Evolutionary conservation across 345 rosid genomes (phyloP).

Genomic region (Nasturtium officinale): DNA sequence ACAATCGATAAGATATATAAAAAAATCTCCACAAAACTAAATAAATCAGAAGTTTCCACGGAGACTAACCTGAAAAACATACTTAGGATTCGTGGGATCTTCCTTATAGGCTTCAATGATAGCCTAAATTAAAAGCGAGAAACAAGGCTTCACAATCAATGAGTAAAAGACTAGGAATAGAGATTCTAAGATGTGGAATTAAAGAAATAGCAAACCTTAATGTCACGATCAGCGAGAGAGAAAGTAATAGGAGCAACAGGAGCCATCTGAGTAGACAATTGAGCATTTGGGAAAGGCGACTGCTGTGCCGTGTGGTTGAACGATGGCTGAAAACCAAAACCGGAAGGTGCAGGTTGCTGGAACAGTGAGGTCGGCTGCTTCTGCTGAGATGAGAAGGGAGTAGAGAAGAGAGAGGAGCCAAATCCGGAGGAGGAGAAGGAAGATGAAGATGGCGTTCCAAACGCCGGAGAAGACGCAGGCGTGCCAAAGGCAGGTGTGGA

Average conservation of each 20-base stretch:
- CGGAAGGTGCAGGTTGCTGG: constrained; percentile 49
- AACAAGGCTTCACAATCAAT: constrained; percentile 3
- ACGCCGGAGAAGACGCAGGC: constrained; percentile 53
- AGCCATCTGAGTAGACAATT: constrained; percentile 96
- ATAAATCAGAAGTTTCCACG: background rate
- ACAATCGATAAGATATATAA: background rate
- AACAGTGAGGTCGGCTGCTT: constrained; percentile 55
- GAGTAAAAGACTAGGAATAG: constrained; percentile 8
- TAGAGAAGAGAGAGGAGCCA: constrained; percentile 69
- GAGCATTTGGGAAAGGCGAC: constrained; percentile 62
- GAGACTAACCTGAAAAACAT: constrained; percentile 78
- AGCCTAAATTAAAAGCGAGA: constrained; percentile 51
- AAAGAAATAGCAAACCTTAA: constrained; percentile 54
- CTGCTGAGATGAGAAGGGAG: constrained; percentile 70
- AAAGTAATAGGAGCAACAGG: constrained; percentile 88
- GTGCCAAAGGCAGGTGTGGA: constrained; percentile 52
- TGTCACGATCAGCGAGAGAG: constrained; percentile 92
- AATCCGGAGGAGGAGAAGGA: constrained; percentile 63
- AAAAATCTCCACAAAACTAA: background rate
- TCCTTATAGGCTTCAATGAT: constrained; percentile 95
- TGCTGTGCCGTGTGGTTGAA: constrained; percentile 60
- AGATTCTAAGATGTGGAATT: constrained; percentile 16
- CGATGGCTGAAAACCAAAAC: constrained; percentile 45
- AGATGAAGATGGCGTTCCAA: constrained; percentile 60
- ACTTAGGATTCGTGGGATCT: constrained; percentile 81